These are phyloP conservation scores for Phyllosticta citriasiana DNA, from an alignment of 2,329 filamentous ascomycete genomes.

Conservation along the genomic window DNA sequence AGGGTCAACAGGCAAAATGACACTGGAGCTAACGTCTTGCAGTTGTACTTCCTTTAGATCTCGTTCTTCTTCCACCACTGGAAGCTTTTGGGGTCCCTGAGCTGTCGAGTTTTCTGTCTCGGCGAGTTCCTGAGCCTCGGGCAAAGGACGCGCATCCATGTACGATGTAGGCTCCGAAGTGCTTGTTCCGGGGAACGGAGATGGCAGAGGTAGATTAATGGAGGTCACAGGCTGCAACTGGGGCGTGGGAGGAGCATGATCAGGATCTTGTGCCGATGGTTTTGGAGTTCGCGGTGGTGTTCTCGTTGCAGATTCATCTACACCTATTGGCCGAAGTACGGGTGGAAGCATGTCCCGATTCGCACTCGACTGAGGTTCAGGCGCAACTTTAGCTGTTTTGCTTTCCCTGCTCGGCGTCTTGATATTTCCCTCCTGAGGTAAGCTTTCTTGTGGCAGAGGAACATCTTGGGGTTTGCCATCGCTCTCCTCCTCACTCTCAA, in stretches of 20 bases:
- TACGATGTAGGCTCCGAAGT: constrained; percentile 18
- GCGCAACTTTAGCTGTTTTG: background rate
- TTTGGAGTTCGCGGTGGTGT: background rate
- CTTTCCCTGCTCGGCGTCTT: background rate
- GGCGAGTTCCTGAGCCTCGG: background rate
- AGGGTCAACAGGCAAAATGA: background rate
- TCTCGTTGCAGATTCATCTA: constrained; percentile 4
- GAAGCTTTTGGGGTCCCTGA: background rate
- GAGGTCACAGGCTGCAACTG: constrained; percentile 21
- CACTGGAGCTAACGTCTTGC: background rate
- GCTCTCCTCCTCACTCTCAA: background rate
- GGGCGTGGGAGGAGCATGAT: constrained; percentile 2
- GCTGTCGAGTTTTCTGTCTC: background rate
- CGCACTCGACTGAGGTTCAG: background rate
- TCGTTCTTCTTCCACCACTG: background rate
- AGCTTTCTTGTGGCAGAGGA: background rate
- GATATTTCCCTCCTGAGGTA: background rate
- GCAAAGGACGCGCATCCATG: constrained; percentile 17
- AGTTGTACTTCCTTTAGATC: background rate
- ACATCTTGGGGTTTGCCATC: background rate
- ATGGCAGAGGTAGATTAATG: constrained; percentile 27
- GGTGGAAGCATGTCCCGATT: constrained; percentile 24
- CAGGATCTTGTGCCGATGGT: background rate
- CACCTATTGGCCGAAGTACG: constrained; percentile 17
- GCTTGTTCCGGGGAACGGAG: constrained; percentile 26